Base-by-base conservation (phyloP, 139 green algal species). In the Chlamydomonas eustigma region DNA sequence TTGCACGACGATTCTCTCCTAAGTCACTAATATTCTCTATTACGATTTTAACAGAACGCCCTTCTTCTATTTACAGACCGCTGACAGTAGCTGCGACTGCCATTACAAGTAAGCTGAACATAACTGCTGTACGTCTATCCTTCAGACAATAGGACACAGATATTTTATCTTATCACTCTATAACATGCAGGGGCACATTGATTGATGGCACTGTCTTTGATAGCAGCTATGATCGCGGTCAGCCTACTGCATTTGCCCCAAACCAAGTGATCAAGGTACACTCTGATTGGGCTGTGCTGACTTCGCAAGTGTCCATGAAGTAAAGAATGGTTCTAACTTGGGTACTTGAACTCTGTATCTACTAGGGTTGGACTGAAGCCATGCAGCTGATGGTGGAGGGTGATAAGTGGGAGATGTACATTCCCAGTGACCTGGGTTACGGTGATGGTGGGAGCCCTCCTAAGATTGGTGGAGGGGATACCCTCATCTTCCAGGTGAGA, bases 311-410 rank as follows among this genome's bases (percentile, higher is more conserved):
- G n/a, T n/a, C n/a, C n/a, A n/a, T n/a, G n/a, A n/a, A n/a, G n/a
- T n/a, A n/a, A n/a, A n/a, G n/a, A n/a, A 58, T 58, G 44, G 44
- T 28, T 18, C 12, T 58, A 28, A 58, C 44, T 28, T 12, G 12
- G 44, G 18, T 12, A 58, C 12, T 58, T 58, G 44, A 28, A 28
- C 12, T 58, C 12, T 58, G 44, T 58, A 18, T 58, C 44, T 58
- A 18, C 44, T 58, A 70, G 52, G 73, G 73, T 31, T 84, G 78
- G 78, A 75, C 69, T 25, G 69, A 84, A 52, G 78, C 73, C 3
- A 84, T 84, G 78, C 78, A 84, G 52, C 37, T 84, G 35, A 84
- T 84, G 78, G 72, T 69, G 39, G 73, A 80, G 63, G 78, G 78
- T 37, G 78, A 80, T 18, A 76, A 80, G 64, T 84, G 78, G 78